Conservation (phyloP, 176 grass and related monocot genomes). For the Urochloa ruziziensis region DNA sequence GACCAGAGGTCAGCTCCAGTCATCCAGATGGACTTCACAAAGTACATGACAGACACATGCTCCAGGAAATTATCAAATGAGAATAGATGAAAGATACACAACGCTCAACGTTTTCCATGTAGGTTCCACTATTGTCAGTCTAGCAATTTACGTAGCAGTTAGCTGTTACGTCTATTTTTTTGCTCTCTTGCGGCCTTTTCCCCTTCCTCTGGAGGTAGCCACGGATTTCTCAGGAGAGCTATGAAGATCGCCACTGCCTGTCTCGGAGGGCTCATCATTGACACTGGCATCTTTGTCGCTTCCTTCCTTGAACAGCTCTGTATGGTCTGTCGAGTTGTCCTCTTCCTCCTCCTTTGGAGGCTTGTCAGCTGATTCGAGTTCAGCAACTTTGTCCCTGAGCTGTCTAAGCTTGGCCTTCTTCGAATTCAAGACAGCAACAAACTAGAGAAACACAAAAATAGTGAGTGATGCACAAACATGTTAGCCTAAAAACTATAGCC, state of each 20-base stretch:
- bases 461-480: neutral
- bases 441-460: slow-evolving; percentile 42
- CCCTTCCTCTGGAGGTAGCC: slow-evolving; percentile 12
- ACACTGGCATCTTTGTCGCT: slow-evolving; percentile 44
- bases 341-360: slow-evolving; percentile 44
- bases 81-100: neutral
- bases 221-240: slow-evolving; percentile 42
- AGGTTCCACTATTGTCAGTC: neutral
- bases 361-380: slow-evolving; percentile 55
- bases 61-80: neutral
- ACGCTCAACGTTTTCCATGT: neutral
- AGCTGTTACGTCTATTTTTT: neutral
- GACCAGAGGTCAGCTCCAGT: neutral
- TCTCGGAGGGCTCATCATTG: slow-evolving; percentile 46
- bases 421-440: slow-evolving; percentile 79
- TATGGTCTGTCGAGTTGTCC: slow-evolving; percentile 63
- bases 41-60: neutral
- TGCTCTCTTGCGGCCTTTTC: slow-evolving; percentile 37
- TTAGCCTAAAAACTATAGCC: neutral
- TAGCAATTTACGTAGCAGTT: neutral
- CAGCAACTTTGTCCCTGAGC: slow-evolving; percentile 53
- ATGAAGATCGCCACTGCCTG: slow-evolving; percentile 29
- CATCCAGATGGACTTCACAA: slow-evolving; percentile 7
- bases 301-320: slow-evolving; percentile 49
- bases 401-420: slow-evolving; percentile 90